Conservation (phyloP, 2,329 filamentous ascomycete species). For the Botrytis hyacinthi region DNA sequence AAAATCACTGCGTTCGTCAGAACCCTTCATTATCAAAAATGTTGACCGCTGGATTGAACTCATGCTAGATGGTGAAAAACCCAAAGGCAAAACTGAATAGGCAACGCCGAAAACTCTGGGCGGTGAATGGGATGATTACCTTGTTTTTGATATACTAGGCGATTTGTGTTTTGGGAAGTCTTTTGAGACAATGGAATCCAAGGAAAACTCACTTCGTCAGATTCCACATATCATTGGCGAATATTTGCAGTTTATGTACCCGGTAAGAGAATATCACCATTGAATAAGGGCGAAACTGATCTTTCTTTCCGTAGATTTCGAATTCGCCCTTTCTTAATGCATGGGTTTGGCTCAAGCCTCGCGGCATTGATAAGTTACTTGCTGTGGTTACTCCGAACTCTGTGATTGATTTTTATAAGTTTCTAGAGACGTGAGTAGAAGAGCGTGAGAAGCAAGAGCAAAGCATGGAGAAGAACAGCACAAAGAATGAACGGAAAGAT, state of each 20-base stretch:
- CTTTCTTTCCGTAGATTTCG: background rate
- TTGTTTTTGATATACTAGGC: too few relatives aligned
- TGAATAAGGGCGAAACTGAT: background rate
- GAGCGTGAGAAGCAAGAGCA: background rate
- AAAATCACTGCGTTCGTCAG: too few relatives aligned
- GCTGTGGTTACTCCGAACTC: background rate
- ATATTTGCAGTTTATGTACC: background rate
- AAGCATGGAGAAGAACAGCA: background rate
- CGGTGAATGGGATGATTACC: too few relatives aligned
- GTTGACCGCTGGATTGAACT: too few relatives aligned
- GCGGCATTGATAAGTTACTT: background rate
- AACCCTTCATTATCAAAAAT: too few relatives aligned
- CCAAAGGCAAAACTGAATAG: too few relatives aligned
- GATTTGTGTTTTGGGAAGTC: too few relatives aligned
- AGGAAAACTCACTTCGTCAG: too few relatives aligned
- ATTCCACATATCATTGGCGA: too few relatives aligned
- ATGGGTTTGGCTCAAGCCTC: constrained; percentile 3
- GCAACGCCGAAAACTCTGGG: too few relatives aligned
- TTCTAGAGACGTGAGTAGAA: background rate
- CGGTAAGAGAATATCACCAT: background rate
- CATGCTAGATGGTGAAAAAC: too few relatives aligned
- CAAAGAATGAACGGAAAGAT: background rate
- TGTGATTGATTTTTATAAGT: background rate
- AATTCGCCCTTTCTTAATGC: background rate
- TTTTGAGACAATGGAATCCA: too few relatives aligned